Evolutionary conservation across 352 stramenopile genomes (phyloP).

Genomic region (Peronospora belbahrii): DNA sequence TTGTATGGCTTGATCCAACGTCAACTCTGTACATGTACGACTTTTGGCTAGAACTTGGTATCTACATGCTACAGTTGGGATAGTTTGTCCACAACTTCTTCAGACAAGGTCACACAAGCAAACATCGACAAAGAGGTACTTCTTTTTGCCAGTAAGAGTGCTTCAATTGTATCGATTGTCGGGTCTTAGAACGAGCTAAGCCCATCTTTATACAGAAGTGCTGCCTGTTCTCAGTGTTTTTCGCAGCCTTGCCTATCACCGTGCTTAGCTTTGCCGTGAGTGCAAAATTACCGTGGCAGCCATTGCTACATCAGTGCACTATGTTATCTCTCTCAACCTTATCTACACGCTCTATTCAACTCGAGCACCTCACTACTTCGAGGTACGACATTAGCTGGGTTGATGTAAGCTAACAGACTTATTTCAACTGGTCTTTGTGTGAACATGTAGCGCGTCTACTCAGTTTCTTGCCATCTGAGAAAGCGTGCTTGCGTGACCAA

Average conservation of each 20-base stretch:
- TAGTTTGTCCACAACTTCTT: constrained; percentile 67
- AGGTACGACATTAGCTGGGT: constrained; percentile 32
- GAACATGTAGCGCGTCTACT: constrained; percentile 47
- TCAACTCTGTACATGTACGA: constrained; percentile 82
- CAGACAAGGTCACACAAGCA: constrained; percentile 59
- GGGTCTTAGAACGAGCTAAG: not conserved
- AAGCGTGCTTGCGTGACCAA: constrained; percentile 52
- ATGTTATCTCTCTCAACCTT: constrained; percentile 49
- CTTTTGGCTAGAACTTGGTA: constrained; percentile 60
- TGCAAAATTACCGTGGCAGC: constrained; percentile 67
- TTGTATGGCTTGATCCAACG: constrained; percentile 66
- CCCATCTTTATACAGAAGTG: constrained; percentile 39
- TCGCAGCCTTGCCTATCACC: constrained; percentile 58
- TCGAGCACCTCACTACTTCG: constrained; percentile 63
- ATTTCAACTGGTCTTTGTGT: not conserved
- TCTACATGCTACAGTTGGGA: constrained; percentile 51
- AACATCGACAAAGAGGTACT: constrained; percentile 39
- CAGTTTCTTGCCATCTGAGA: constrained; percentile 58
- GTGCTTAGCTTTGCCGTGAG: constrained; percentile 68
- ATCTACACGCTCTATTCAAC: constrained; percentile 68
- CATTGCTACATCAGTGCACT: constrained; percentile 44
- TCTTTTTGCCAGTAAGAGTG: constrained; percentile 55
- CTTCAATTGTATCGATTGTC: not conserved
- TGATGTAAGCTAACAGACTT: constrained; percentile 1
- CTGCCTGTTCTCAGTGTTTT: constrained; percentile 60